These are phyloP conservation scores for Lipomyces spencermartinsiae DNA, from an alignment of 805 yeast genomes.

Conservation along the genomic window DNA sequence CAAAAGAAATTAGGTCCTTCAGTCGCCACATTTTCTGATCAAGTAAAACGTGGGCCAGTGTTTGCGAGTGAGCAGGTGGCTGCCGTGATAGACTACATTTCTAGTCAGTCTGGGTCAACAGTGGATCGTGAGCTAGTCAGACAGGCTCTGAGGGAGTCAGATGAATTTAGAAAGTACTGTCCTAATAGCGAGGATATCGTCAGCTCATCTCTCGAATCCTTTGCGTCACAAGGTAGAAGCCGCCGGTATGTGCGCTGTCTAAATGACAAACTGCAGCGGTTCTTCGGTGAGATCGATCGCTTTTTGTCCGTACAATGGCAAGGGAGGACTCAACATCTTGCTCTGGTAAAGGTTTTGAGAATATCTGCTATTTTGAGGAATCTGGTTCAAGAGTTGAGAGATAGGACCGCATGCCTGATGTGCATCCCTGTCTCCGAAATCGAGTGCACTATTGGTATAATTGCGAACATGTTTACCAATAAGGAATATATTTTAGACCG, in stretches of 20 bases:
- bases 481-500: background rate
- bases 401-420: background rate
- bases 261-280: constrained; percentile 7
- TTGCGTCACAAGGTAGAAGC: background rate
- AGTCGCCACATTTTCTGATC: constrained; percentile 1
- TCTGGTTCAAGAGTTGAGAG: background rate
- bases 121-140: constrained; percentile 6
- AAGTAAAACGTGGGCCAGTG: background rate
- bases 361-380: background rate
- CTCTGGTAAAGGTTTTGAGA: constrained; percentile 6
- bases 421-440: constrained; percentile 9
- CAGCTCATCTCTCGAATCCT: constrained; percentile 1
- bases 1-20: background rate
- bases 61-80: background rate
- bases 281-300: constrained; percentile 6
- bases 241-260: constrained; percentile 8
- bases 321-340: constrained; percentile 4
- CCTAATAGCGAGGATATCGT: constrained; percentile 1
- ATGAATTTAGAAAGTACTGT: constrained; percentile 6
- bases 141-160: background rate
- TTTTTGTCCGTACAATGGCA: background rate
- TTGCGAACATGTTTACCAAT: background rate
- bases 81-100: constrained; percentile 4
- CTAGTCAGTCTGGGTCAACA: constrained; percentile 1
- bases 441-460: constrained; percentile 7